Percentiles rank a stretch among this genome's conserved stretches.
phyloP scores from a whole-genome alignment of 192 early-diverging fungal species.

The Coemansia sp. region DNA sequence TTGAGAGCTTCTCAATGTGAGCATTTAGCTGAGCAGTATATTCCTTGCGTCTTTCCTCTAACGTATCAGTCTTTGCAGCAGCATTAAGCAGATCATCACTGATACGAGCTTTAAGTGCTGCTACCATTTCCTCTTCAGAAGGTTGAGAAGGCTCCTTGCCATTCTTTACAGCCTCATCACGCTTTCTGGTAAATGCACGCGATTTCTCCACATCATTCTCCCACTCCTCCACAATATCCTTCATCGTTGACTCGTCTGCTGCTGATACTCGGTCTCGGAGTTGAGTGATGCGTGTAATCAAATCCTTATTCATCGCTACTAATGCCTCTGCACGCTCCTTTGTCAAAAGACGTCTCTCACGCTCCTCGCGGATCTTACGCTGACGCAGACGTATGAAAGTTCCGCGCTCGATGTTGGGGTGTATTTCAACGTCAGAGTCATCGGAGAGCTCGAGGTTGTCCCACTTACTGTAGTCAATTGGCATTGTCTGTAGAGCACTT shows the following conservation, averaged over 20 bases:
- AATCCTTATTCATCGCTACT: conserved; percentile 37
- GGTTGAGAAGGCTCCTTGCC: conserved; percentile 28
- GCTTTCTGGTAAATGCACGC: conserved; percentile 52
- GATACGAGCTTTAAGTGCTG: conserved; percentile 53
- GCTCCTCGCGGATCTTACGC: conserved; percentile 81
- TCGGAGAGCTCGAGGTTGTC: conserved; percentile 94
- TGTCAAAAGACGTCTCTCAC: conserved; percentile 70
- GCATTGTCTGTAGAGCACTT: conserved; percentile 21
- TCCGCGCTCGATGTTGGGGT: conserved; percentile 92
- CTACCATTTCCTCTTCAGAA: conserved; percentile 54
- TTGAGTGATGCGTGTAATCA: conserved; percentile 24
- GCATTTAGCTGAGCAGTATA: conserved; percentile 39
- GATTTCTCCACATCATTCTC: conserved; percentile 34
- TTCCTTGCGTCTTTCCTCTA: conserved; percentile 35
- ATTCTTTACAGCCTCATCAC: conserved; percentile 20
- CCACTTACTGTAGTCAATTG: conserved; percentile 91
- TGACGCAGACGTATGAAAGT: conserved; percentile 90
- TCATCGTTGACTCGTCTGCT: conserved; percentile 18
- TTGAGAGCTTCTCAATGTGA: conserved; percentile 47
- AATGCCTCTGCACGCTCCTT: conserved; percentile 33
- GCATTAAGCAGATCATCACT: conserved; percentile 33
- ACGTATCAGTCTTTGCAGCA: conserved; percentile 20
- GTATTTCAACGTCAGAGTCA: conserved; percentile 95
- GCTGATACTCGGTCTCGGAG: conserved; percentile 23
- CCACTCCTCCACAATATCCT: conserved; percentile 17